phyloP scores from a whole-genome alignment of 2,329 filamentous ascomycete genomes.

The Ophiostoma fasciatum region DNA sequence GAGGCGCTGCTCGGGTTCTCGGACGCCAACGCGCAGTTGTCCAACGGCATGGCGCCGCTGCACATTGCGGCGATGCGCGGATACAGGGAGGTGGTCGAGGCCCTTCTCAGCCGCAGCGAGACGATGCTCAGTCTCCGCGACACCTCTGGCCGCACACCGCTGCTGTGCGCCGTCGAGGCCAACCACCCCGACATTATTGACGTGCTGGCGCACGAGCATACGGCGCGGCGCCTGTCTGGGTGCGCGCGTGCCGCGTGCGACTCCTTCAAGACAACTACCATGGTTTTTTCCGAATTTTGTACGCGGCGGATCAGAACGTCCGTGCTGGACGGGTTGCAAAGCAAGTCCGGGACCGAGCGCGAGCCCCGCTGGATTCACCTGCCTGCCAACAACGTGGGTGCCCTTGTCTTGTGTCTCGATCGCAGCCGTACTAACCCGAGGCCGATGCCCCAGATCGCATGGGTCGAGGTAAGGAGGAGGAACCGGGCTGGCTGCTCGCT shows the following conservation, averaged over 20 bases:
- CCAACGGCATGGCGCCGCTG: slow-evolving; percentile 36
- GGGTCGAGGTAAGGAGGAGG: slow-evolving; percentile 40
- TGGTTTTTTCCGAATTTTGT: too few species aligned
- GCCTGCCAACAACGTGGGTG: slow-evolving; percentile 33
- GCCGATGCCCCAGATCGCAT: too few species aligned
- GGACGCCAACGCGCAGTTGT: slow-evolving; percentile 29
- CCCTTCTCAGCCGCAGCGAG: slow-evolving; percentile 23
- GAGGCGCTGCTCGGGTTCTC: too few species aligned
- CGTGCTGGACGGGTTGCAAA: too few species aligned
- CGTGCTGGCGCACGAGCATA: slow-evolving; percentile 22
- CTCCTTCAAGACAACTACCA: slow-evolving; percentile 30
- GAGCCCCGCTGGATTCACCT: slow-evolving; percentile 39
- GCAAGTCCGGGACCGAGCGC: too few species aligned
- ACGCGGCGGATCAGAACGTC: too few species aligned
- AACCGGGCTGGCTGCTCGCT: too few species aligned
- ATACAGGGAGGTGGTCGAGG: slow-evolving; percentile 25
- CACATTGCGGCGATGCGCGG: slow-evolving; percentile 38
- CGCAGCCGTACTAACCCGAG: too few species aligned
- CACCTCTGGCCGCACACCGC: slow-evolving; percentile 23
- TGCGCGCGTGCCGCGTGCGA: slow-evolving; percentile 29
- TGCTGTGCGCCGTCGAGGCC: slow-evolving; percentile 26
- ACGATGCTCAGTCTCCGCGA: slow-evolving; percentile 21
- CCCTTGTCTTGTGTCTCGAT: too few species aligned
- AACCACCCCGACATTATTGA: slow-evolving; percentile 22
- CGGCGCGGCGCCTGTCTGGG: slow-evolving; percentile 19